Conservation (phyloP, 768 basidiomycete genomes). For the Serendipita sp. region DNA sequence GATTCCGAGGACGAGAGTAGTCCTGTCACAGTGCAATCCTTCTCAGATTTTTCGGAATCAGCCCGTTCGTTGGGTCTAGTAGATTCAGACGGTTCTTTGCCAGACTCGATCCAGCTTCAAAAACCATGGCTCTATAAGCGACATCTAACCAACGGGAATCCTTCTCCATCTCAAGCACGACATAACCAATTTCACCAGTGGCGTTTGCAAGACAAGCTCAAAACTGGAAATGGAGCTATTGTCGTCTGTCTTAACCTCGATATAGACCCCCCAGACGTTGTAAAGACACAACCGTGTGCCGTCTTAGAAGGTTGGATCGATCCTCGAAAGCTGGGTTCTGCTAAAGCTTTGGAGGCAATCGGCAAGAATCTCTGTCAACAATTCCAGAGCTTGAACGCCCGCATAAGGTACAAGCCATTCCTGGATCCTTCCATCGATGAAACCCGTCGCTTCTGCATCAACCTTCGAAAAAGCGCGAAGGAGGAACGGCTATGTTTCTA, state of each 20-base stretch:
- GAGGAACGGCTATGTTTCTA: constrained; percentile 91
- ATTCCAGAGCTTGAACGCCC: constrained; percentile 87
- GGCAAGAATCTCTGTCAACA: constrained; percentile 87
- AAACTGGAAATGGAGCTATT: constrained; percentile 76
- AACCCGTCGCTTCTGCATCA: constrained; percentile 69
- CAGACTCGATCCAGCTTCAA: constrained; percentile 11
- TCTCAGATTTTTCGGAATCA: not conserved
- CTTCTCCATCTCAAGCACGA: constrained; percentile 51
- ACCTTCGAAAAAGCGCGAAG: constrained; percentile 72
- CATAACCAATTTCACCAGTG: constrained; percentile 54
- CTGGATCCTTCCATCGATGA: constrained; percentile 93
- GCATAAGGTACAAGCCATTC: constrained; percentile 86
- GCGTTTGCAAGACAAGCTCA: constrained; percentile 76
- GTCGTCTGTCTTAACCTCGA: constrained; percentile 94
- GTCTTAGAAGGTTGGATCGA: constrained; percentile 96
- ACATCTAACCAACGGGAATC: constrained; percentile 81
- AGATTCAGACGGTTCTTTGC: constrained; percentile 10
- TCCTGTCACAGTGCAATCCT: not conserved
- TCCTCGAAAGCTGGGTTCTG: constrained; percentile 77
- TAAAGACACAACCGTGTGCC: constrained; percentile 94
- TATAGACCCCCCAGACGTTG: constrained; percentile 90
- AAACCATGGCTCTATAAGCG: constrained; percentile 33
- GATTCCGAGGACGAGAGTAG: not conserved
- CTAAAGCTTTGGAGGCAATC: constrained; percentile 87
- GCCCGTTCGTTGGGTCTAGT: not conserved